These are phyloP conservation scores for Zopfochytrium polystomum DNA, from an alignment of 371 early-diverging fungal species.

Conservation along the genomic window DNA sequence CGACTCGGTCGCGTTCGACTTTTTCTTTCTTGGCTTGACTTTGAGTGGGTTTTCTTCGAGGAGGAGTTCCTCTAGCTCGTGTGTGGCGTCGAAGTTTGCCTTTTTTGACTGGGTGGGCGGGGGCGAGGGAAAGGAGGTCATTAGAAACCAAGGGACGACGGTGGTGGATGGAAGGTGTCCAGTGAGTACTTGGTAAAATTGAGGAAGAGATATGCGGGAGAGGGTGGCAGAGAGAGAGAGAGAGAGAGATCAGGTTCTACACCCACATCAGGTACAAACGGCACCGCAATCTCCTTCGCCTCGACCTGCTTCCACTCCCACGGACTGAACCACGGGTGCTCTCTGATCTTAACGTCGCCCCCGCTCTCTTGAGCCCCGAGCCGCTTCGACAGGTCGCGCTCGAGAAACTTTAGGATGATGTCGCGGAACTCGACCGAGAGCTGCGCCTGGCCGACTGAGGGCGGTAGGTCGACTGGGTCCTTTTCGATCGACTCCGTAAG, in stretches of 20 bases:
- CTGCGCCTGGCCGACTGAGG: slow-evolving; percentile 3
- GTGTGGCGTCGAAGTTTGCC: slow-evolving; percentile 85
- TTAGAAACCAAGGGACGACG: slow-evolving; percentile 28
- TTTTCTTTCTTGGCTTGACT: slow-evolving; percentile 42
- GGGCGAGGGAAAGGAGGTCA: neutral
- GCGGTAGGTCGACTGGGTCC: slow-evolving; percentile 20
- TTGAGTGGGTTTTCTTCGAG: slow-evolving; percentile 81
- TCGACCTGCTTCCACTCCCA: slow-evolving; percentile 50
- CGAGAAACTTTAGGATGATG: slow-evolving; percentile 28
- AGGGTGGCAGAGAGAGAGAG: neutral
- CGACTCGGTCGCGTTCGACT: neutral
- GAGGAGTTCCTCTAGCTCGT: slow-evolving; percentile 88
- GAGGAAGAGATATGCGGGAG: neutral
- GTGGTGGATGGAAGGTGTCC: slow-evolving; percentile 11
- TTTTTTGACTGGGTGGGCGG: slow-evolving; percentile 37
- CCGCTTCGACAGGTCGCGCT: slow-evolving; percentile 27
- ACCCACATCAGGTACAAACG: slow-evolving; percentile 52
- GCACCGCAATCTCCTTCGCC: slow-evolving; percentile 37
- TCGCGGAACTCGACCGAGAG: slow-evolving; percentile 12
- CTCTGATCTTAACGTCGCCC: slow-evolving; percentile 34
- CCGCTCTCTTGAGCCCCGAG: slow-evolving; percentile 39
- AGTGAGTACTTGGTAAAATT: too few relatives aligned
- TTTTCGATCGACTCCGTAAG: slow-evolving; percentile 21
- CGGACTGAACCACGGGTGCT: slow-evolving; percentile 47
- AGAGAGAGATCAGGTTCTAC: too few relatives aligned